A percentile compares a stretch with the other conserved stretches of the same genome.
Conservation (phyloP, 2,329 filamentous ascomycete genomes). For the Neobulgaria alba region DNA sequence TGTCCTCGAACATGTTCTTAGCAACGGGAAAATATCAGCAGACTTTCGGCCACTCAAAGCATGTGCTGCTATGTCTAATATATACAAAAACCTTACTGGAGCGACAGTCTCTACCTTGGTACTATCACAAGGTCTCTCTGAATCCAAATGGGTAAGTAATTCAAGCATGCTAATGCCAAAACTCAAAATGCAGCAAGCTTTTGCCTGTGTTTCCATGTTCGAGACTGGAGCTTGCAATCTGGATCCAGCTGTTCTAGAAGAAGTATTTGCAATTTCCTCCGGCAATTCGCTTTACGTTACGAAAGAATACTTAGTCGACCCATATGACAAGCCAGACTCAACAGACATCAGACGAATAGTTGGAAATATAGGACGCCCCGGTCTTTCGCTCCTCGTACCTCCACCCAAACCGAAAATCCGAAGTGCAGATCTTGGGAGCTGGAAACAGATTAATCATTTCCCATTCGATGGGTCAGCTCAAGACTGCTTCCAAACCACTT, state of each 20-base stretch:
- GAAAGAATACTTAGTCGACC: conserved; percentile 18
- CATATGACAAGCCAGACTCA: conserved; percentile 1
- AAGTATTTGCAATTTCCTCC: conserved; percentile 20
- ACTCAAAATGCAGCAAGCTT: too few species aligned
- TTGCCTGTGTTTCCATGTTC: conserved; percentile 9
- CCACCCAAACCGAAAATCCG: conserved; percentile 6
- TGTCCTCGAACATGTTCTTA: too few species aligned
- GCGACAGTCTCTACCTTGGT: conserved; percentile 6
- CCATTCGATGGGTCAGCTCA: conserved; percentile 6
- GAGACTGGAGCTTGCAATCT: conserved; percentile 8
- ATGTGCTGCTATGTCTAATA: conserved; percentile 3
- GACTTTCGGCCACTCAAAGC: conserved; percentile 2
- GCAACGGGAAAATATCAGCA: too few species aligned
- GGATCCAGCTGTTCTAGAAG: background rate
- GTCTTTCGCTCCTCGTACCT: conserved; percentile 9
- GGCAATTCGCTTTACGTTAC: conserved; percentile 24
- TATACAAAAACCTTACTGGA: conserved; percentile 7
- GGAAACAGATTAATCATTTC: conserved; percentile 8
- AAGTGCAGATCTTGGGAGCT: conserved; percentile 6
- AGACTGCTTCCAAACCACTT: conserved; percentile 8
- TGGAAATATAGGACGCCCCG: conserved; percentile 16
- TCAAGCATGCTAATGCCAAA: too few species aligned
- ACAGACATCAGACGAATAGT: conserved; percentile 16
- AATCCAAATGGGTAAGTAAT: conserved; percentile 5
- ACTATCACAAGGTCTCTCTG: background rate